Evolutionary conservation across 2,329 filamentous ascomycete species (phyloP), one percentile per base, ranked within the genome.

Genomic region (Ophiostoma tasmaniense): DNA sequence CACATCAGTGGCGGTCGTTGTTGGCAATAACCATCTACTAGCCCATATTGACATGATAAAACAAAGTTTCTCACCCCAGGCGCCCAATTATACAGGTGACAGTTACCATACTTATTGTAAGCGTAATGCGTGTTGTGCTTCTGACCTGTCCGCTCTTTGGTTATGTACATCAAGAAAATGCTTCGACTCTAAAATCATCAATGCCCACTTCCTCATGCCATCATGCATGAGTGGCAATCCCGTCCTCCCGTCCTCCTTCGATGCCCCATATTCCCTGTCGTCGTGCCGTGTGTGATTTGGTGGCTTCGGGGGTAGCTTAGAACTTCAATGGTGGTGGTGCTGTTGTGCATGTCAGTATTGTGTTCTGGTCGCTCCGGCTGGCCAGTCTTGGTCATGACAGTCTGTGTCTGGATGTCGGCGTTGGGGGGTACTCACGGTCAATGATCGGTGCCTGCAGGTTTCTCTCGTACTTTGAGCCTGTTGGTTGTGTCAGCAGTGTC

Each of bases 381-480:
- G 55, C 55, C 55, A 25, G 11, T 4, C 11, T 61, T 17, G 33
- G 10, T 33, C 59, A 35, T 7, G 2, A 3, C 7, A 13, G 25
- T 8, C 10, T 33, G 33, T 33, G 33, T 62, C 13, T 4, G 17
- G 30, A 30, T 25, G n/a, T 35, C 13, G 20, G 37, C 42, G 33
- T 64, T 28, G 25, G 30, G 30, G 30, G 61, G 35, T 25, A 86
- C 92, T 85, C 82, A 97, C 94, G 89, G 72, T 92, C 90, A 70
- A 96, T 82, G 74, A 89, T 88, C 42, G 89, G 93, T 70, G 87
- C 85, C 42, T 92, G 91, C 68, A 98, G 79, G 80, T 99, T 99
- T 78, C 95, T 87, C 81, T 98, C 95, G 80, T 90, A 98, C 85
- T 98, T 98, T 73, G 92, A 97, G 74, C 93, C 92, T 96, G 74